Evolutionary conservation across 2,329 filamentous ascomycete genomes (phyloP).

Genomic region (Aspergillus brunneoviolaceus): DNA sequence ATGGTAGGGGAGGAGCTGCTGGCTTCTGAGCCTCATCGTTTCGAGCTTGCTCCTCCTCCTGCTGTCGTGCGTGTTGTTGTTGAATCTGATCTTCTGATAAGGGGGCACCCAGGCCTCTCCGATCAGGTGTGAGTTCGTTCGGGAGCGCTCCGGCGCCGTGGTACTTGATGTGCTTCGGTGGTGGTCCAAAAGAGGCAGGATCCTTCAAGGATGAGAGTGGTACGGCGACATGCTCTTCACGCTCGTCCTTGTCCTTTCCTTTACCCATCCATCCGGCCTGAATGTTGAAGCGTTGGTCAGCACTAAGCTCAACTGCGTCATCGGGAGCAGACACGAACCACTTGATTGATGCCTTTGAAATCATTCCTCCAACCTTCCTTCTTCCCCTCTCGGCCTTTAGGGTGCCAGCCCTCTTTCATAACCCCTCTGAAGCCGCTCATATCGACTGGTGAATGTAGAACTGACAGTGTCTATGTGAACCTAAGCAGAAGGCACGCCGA

Average conservation of each 20-base stretch:
- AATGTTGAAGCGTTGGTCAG: slow-evolving; percentile 26
- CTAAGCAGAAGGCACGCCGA: slow-evolving; percentile 6
- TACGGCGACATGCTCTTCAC: slow-evolving; percentile 53
- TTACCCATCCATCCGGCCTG: slow-evolving; percentile 62
- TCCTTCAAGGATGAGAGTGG: slow-evolving; percentile 73
- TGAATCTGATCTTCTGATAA: slow-evolving; percentile 41
- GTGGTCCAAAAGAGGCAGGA: slow-evolving; percentile 74
- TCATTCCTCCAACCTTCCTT: slow-evolving; percentile 57
- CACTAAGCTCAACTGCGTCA: slow-evolving; percentile 9
- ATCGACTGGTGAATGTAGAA: not conserved
- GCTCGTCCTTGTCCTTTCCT: slow-evolving; percentile 49
- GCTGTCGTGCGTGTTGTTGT: slow-evolving; percentile 28
- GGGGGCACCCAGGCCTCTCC: slow-evolving; percentile 45
- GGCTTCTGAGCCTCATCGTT: slow-evolving; percentile 35
- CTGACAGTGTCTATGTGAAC: not conserved
- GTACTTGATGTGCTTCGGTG: slow-evolving; percentile 65
- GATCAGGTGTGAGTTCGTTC: slow-evolving; percentile 47
- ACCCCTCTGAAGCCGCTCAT: slow-evolving; percentile 52
- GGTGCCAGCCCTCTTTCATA: slow-evolving; percentile 56
- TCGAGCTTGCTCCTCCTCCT: slow-evolving; percentile 23
- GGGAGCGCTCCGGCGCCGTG: slow-evolving; percentile 47
- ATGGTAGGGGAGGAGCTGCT: slow-evolving; percentile 61
- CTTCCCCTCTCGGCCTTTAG: slow-evolving; percentile 53
- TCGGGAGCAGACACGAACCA: slow-evolving; percentile 42
- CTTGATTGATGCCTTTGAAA: slow-evolving; percentile 58